Base-by-base conservation (phyloP, 306 rosid species). In the Quillaja saponaria region DNA sequence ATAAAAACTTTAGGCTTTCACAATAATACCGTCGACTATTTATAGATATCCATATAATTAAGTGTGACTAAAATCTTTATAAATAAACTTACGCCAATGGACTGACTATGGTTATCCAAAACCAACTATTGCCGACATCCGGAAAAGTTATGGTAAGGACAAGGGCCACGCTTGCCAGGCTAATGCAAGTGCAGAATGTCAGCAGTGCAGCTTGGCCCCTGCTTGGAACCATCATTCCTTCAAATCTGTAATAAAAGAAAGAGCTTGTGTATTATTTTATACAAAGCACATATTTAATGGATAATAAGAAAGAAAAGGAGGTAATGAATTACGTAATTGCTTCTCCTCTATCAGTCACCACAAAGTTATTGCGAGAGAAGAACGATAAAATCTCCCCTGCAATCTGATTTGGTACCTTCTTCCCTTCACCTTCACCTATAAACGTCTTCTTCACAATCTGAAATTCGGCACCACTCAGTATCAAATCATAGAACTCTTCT, bases 371-470 rank as follows among this genome's bases (percentile, higher is more conserved):
- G 31, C 98, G 88, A 42, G 96, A 82, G 77, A 88, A 92, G 74
- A 86, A 92, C 3, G 98, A 86, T 10, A 88, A 42, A 33, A 92
- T 79, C 82, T 92, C 96, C 63, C 92, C 98, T 2, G 98, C 98
- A 66, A 82, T 69, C 64, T 68, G 80, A 51, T 64, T 85, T 2
- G 97, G 88, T 20, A 79, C 62, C 81, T 79, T 85, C 64, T 74
- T 77, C 63, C 69, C 59, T 60, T 69, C 80, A 0, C 70, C 92
- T 61, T 86, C 90, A 6, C 78, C 78, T 15, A 84, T 54, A 38
- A 77, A 88, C 0, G 83, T 86, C 92, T 92, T 92, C 90, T 92
- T 72, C 80, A 92, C 98, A 35, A 92, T 78, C 98, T 91, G 68
- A 10, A 35, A 39, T 16, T 37, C 8, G 41, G 46, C 10, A 13